Evolutionary conservation across 2,329 filamentous ascomycete species (phyloP).

Genomic region (Trichoderma cornu-damae): DNA sequence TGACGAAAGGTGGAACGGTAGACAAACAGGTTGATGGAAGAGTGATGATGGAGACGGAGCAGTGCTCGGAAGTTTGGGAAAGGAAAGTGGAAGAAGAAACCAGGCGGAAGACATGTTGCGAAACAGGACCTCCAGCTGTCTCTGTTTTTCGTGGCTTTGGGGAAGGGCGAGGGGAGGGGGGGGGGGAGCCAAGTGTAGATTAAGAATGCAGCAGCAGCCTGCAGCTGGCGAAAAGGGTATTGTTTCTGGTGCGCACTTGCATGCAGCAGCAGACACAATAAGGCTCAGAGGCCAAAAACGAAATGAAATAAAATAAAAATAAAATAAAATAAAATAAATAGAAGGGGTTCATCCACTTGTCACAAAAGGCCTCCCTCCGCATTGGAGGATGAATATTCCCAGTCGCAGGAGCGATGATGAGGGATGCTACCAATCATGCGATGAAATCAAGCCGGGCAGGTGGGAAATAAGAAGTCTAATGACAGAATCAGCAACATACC

Average conservation of each 20-base stretch:
- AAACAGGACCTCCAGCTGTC: background rate
- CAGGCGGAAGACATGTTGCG: background rate
- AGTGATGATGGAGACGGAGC: background rate
- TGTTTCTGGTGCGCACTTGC: conserved; percentile 5
- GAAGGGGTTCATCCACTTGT: no score
- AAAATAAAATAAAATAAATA: no score
- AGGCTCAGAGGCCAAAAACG: background rate
- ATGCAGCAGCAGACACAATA: background rate
- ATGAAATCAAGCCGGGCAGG: background rate
- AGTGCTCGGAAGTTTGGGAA: background rate
- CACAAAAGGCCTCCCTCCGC: background rate
- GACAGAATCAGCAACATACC: conserved; percentile 36
- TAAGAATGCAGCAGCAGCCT: background rate
- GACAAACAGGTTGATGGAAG: background rate
- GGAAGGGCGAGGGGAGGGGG: no score
- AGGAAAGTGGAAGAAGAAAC: background rate
- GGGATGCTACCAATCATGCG: background rate
- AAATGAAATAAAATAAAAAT: no score
- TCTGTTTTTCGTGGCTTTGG: background rate
- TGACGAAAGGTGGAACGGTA: background rate
- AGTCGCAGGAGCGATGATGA: background rate
- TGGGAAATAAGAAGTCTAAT: background rate
- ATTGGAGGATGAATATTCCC: background rate
- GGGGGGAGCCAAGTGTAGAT: background rate
- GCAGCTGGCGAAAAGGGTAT: conserved; percentile 1